Conservation (phyloP, 192 early-diverging fungal genomes). For the Coemansia sp. region DNA sequence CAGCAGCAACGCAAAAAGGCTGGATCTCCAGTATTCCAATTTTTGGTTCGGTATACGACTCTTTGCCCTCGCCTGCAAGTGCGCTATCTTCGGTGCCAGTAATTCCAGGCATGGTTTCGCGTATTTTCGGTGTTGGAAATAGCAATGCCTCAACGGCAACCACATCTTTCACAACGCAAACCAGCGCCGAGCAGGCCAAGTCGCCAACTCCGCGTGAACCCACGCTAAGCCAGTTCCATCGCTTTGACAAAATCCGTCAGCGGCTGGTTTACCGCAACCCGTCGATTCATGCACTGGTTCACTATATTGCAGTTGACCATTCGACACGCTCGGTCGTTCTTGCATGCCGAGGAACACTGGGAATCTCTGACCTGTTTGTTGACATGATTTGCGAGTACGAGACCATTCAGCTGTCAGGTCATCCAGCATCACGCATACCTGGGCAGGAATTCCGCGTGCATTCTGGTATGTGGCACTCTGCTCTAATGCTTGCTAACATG, state of each 20-base stretch:
- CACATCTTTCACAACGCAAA: neutral
- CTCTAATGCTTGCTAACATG: constrained; percentile 63
- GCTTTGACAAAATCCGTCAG: constrained; percentile 43
- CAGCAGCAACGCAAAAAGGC: constrained; percentile 7
- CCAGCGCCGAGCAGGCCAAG: neutral
- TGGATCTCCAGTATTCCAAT: constrained; percentile 41
- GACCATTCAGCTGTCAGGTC: constrained; percentile 18
- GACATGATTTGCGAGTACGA: constrained; percentile 82
- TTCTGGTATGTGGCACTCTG: constrained; percentile 83
- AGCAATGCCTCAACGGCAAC: too few relatives aligned
- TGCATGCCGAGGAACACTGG: constrained; percentile 84
- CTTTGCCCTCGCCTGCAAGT: constrained; percentile 28
- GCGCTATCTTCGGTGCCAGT: constrained; percentile 23
- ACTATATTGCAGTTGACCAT: constrained; percentile 85
- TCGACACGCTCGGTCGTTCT: constrained; percentile 69
- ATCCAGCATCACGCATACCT: constrained; percentile 11
- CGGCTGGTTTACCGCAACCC: constrained; percentile 53
- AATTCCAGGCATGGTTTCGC: constrained; percentile 30
- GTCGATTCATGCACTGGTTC: constrained; percentile 67
- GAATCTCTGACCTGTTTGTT: constrained; percentile 81
- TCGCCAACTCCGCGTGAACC: constrained; percentile 10
- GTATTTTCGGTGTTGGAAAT: constrained; percentile 10
- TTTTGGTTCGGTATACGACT: constrained; percentile 26
- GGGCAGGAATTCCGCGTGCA: constrained; percentile 61
- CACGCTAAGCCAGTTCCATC: constrained; percentile 30